Conservation (phyloP, 371 early-diverging fungal species). For the Circinella umbellata region DNA sequence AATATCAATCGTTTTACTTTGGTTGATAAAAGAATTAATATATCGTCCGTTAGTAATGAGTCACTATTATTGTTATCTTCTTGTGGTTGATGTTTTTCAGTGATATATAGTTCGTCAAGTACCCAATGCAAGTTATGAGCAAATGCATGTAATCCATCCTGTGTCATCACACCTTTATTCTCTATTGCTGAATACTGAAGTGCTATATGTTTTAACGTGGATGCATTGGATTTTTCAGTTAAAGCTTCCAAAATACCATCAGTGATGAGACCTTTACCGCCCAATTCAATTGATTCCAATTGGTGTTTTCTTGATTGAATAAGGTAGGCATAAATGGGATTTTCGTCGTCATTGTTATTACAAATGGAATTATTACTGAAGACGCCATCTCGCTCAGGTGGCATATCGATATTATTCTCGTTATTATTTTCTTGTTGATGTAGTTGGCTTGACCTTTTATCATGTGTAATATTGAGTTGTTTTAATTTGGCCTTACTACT, state of each 20-base stretch:
- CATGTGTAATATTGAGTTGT: neutral
- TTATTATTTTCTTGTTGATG: too few species aligned
- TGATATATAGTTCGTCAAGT: neutral
- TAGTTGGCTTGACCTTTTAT: neutral
- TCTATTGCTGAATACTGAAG: neutral
- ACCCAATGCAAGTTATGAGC: neutral
- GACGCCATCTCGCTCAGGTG: too few species aligned
- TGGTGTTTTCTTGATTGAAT: neutral
- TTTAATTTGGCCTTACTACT: neutral
- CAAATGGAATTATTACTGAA: too few species aligned
- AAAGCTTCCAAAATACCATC: constrained; percentile 3
- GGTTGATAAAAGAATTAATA: neutral
- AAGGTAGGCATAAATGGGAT: neutral
- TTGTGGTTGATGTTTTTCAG: neutral
- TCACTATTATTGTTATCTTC: neutral
- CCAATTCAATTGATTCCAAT: neutral
- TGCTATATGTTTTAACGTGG: neutral
- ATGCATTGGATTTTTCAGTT: neutral
- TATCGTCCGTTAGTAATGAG: neutral
- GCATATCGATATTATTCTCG: too few species aligned
- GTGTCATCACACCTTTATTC: neutral
- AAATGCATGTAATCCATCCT: neutral
- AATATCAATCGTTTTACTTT: neutral
- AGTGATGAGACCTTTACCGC: neutral
- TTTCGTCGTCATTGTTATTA: neutral